Evolutionary conservation across 2,329 filamentous ascomycete genomes (phyloP), one percentile per base, ranked within the genome.

Genomic region (Calonectria fujianensis): DNA sequence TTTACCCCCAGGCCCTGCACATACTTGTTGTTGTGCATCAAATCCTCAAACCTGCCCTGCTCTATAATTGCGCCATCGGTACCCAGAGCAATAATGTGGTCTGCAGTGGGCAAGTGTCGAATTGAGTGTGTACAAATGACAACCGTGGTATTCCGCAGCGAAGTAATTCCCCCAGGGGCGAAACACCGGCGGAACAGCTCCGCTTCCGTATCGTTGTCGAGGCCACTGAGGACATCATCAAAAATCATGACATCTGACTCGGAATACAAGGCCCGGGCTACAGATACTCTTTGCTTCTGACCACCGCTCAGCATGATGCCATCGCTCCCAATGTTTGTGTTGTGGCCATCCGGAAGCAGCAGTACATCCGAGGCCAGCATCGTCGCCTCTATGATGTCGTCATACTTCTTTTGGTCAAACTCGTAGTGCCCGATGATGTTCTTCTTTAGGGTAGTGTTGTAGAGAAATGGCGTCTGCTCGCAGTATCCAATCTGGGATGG

Each of bases 81-180:
- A 0, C 84, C 85, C 0, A 91, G 84, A 0, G 86, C 87, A 50
- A 91, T 85, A 10, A 91, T 86, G 41, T 88, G 85, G 57, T 91
- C 87, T 70, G 82, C 86, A 45, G 78, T 76, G 0, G 84, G 81
- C 4, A 87, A 69, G 59, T 83, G 80, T 0, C 80, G 77, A 6
- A 84, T 75, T 0, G 82, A 82, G 52, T 85, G 83, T 0, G 82
- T 84, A 52, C 84, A 82, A 2, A 90, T 80, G 0, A 91, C 70
- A 0, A 86, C 85, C 1, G 88, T 89, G 2, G 81, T 82, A 0
- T 83, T 82, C 8, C 84, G 76, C 10, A 77, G 80, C 24, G 83
- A 82, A 4, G 89, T 79, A 1, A 90, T 69, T 0, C 89, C 88
- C 0, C 80, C 73, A 0, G 81, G 70, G 0, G 87, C 85, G 45